Base-by-base conservation (phyloP, 257 asterid species). In the Primulina huaijiensis region DNA sequence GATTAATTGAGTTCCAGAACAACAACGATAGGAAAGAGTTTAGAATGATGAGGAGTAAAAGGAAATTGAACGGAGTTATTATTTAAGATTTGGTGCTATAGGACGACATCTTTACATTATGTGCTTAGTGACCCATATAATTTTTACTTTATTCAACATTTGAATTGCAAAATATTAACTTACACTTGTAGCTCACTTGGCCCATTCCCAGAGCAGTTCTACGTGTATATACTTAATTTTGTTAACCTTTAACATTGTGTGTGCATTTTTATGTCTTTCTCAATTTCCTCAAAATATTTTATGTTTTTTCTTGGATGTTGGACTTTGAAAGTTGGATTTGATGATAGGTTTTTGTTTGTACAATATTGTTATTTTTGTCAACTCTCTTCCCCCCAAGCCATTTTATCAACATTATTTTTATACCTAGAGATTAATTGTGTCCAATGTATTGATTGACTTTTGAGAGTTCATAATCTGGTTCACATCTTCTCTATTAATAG, bases 401-500 rank as follows among this genome's bases (percentile, higher is more conserved):
- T 46, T 27, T 20, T 43, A 60, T 64, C 25, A 30, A 40, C 64
- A 38, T 31, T 34, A 43, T 77, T 35, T 69, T 30, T 21, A n/a
- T 8, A 52, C 68, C 40, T 63, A 50, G 67, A 68, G 50, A 61
- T 62, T 34, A 56, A 55, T 46, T 17, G 19, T 75, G 58, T 66
- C 71, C 50, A 31, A 2, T 38, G 16, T 33, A 38, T 31, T 75
- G 40, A 62, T 21, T 75, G 14, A 37, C 27, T 59, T 64, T 68
- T 64, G 76, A 72, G 62, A 31, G 61, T 67, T 58, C 30, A 65
- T 43, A n/a, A 38, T 74, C 57, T 64, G 50, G 43, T 64, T 70
- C 37, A 35, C 65, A 50, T 56, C 34, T 60, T 34, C 74, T 68
- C 43, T 59, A 53, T 62, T 10, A 55, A 73, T 78, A 93, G 98